Conservation (phyloP, 257 asterid genomes). For the Solanum habrochaites region DNA sequence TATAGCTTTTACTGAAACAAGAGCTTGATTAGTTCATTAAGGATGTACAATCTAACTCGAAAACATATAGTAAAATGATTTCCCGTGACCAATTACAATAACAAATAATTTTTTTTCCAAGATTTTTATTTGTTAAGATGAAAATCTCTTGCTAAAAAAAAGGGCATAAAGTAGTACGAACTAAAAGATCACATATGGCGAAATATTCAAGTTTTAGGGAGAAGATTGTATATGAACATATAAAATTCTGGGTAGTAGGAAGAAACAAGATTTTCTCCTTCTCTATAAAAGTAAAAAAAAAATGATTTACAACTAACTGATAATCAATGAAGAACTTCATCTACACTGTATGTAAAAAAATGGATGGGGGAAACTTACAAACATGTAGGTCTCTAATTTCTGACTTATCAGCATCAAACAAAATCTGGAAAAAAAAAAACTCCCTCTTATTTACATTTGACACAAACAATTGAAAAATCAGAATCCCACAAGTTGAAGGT, state of each 20-base stretch:
- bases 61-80: no score
- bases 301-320: background rate
- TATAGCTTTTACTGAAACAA: background rate
- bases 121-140: no score
- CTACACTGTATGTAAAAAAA: background rate
- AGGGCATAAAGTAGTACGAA: background rate
- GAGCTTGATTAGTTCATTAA: background rate
- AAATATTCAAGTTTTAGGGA: background rate
- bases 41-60: background rate
- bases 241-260: background rate
- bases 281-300: background rate
- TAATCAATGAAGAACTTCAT: background rate
- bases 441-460: background rate
- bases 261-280: background rate
- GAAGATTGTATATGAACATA: background rate
- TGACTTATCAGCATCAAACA: background rate
- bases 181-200: background rate
- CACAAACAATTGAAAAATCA: background rate
- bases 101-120: no score
- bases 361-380: background rate
- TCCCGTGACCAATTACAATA: background rate
- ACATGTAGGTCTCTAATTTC: background rate
- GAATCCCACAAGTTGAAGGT: background rate
- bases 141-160: no score
- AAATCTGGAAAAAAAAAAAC: background rate